Base-by-base conservation (phyloP, 2,329 filamentous ascomycete species). In the Talaromyces islandicus region DNA sequence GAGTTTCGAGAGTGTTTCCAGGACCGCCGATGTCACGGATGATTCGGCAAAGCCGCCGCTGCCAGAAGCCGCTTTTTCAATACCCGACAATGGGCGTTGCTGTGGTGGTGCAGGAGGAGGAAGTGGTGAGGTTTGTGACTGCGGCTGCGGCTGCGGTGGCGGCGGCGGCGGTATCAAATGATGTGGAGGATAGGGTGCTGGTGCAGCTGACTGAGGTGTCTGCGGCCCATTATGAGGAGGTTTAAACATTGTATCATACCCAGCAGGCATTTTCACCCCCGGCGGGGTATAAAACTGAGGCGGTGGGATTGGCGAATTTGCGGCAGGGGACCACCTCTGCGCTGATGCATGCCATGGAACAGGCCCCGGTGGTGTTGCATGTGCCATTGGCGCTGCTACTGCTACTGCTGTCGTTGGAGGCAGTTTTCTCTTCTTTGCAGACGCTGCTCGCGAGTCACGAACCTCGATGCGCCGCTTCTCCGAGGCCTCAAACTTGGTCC, bases 181-280 rank as follows among this genome's bases (percentile, higher is more conserved):
- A 24, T 46, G 43, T 21, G n/a, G 43, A 24, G 25, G 24, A 59
- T 56, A 50, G 12, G 30, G 21, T 14, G 24, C 30, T 52, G 43
- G 30, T 10, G 41, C 19, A 38, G 12, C 58, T 53, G 61, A 30
- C 24, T 51, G 24, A 29, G 60, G 46, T 21, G 56, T 52, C 27
- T 48, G 51, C 54, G 62, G 25, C 25, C n/a, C 50, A 46, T 60
- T 58, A 6, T 59, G 32, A 53, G 21, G 57, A 12, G 64, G 67
- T 7, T 67, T 64, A 60, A 76, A 77, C 71, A 77, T 75, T 11
- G 68, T 72, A 32, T 75, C 74, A 57, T 73, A 77, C 0, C 74
- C 74, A 17, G 73, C 71, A 1, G 74, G 74, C 25, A 76, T 58
- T 32, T 68, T 69, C 43, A 71, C 65, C 9, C 65, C 62, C n/a